Base-by-base conservation (phyloP, 495 filamentous ascomycete species). In the Rostrohypoxylon terebratum region DNA sequence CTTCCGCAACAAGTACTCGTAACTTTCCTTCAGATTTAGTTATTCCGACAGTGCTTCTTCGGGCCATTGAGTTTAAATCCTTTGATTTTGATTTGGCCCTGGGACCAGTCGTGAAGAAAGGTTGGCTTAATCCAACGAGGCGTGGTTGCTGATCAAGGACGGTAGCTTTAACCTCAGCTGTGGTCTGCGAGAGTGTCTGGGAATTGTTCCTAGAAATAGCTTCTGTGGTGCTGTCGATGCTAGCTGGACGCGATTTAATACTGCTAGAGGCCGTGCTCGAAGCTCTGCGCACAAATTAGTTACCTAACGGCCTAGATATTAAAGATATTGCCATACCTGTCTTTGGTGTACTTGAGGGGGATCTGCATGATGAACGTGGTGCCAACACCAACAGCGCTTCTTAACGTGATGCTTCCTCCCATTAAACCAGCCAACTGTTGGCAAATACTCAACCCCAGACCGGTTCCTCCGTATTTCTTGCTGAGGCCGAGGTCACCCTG, bases 381-480 rank as follows among this genome's bases (percentile, higher is more conserved):
- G 8, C 94, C 94, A 31, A 88, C 85, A 2, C 92, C 92, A 18
- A 91, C 84, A 9, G 90, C 84, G 76, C 93, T 97, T 60, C 88
- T 85, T 13, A 98, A 83, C 4, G 85, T 76, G 40, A 98, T 93
- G 6, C 78, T 84, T 21, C 94, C 94, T 44, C 89, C 88, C 93
- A 98, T 97, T 36, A 97, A 80, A 5, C 80, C 89, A 4, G 94
- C 91, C 34, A 98, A 83, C 77, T 98, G 94, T 11, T 90, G 88
- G 77, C 93, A 97, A 72, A 98, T 98, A 71, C 91, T 93, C 55
- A 98, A 78, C 8, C 94, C 94, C 6, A 98, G 81, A n/a, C 94
- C 94, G 6, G 94, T 97, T 13, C 94, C 94, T 21, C 93, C 94
- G 76, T 91, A 96, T 69, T 95, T 96, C 77, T 93, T 96, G 79